Evolutionary conservation across 768 basidiomycete genomes (phyloP), one percentile per base, ranked within the genome.

Genomic region (Tephrocybe sp.): DNA sequence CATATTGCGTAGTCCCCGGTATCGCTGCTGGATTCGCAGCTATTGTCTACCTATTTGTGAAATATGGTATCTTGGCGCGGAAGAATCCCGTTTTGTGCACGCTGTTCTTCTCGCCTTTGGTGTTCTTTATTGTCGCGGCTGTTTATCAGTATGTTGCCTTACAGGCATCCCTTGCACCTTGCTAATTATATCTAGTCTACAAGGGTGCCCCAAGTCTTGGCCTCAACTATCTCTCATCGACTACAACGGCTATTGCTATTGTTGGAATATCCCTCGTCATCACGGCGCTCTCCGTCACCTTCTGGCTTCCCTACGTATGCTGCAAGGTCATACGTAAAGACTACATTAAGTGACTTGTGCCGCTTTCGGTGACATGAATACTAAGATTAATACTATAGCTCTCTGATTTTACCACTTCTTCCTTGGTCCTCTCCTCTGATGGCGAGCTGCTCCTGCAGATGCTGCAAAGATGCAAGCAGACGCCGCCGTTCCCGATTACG

Each of bases 261-360:
- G 50, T 64, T 21, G 58, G 60, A 15, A 54, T 60, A 25, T 47
- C 57, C 21, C 23, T 63, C 7, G 63, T 64, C 33, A 48, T 64
- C 15, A 55, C 59, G 4, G 53, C 55, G 1, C 56, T 66, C 14
- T 63, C 65, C 1, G 24, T 59, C 10, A 18, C 64, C 21, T 66
- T 66, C 58, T 66, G 65, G 65, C 53, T 66, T 15, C 65, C 65
- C 7, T 66, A 58, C 37, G 65, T 66, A 11, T 62, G 64, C 37
- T 54, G 54, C 48, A 64, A 59, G 47, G 62, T 62, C 21, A 50
- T 66, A 4, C 57, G 62, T 40, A 64, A 62, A 38, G 65, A 66
- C 36, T 64, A 66, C 54, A 64, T 62, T 64, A 51, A 20, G 62
- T 57, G 21, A 21, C 28, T 30, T 5, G 28, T 39, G 20, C 24